Conservation (phyloP, 2,329 filamentous ascomycete species). For the Chaetomiaceae sp. region DNA sequence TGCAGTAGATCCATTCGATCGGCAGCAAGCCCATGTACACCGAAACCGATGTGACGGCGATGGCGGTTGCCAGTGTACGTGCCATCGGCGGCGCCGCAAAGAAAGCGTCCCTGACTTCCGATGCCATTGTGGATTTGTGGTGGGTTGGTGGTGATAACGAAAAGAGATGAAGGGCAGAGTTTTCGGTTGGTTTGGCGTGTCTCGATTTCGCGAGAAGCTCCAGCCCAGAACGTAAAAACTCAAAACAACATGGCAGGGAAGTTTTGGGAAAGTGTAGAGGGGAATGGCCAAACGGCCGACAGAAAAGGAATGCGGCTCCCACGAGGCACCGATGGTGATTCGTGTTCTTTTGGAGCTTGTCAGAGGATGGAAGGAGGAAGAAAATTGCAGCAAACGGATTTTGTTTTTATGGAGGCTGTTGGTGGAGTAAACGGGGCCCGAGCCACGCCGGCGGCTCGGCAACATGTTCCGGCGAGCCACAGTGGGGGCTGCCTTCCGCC, state of each 20-base stretch:
- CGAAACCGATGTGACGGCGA: constrained; percentile 58
- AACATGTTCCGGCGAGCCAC: constrained; percentile 3
- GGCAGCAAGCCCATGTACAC: constrained; percentile 55
- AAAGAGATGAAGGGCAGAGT: constrained; percentile 7
- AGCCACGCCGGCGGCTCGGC: constrained; percentile 15
- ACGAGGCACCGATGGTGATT: constrained; percentile 25
- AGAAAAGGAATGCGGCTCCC: constrained; percentile 15
- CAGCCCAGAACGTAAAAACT: constrained; percentile 14
- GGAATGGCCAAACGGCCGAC: constrained; percentile 12
- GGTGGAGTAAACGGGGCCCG: constrained; percentile 21
- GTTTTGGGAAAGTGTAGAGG: constrained; percentile 6
- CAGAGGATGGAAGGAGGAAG: constrained; percentile 17
- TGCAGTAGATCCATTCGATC: constrained; percentile 50
- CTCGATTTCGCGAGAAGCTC: constrained; percentile 21
- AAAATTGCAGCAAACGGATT: constrained; percentile 21
- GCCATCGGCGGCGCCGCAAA: constrained; percentile 40
- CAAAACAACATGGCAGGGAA: constrained; percentile 19
- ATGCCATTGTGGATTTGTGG: constrained; percentile 23
- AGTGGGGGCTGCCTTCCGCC: no score
- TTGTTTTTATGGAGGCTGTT: constrained; percentile 22
- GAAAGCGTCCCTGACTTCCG: constrained; percentile 38
- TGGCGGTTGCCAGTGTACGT: constrained; percentile 64
- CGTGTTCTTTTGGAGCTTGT: constrained; percentile 27
- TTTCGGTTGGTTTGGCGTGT: constrained; percentile 11
- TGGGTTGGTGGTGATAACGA: constrained; percentile 4